Conservation (phyloP, 2,329 filamentous ascomycete species). For the Curvularia sp. region DNA sequence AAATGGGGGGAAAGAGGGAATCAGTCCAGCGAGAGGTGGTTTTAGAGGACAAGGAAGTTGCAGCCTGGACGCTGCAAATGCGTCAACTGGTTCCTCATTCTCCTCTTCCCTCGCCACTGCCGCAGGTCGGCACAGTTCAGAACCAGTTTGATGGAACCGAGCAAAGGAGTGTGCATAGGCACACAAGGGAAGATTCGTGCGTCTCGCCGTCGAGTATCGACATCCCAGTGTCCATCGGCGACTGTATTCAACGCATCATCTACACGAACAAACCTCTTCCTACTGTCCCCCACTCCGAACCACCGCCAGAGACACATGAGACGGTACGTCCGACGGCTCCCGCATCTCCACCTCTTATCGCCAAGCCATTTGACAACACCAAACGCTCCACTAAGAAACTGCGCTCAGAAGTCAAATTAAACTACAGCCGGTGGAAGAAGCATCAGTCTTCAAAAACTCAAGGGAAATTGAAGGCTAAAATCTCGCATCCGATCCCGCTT, state of each 20-base stretch:
- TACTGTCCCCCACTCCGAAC: slow-evolving; percentile 10
- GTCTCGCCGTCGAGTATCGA: slow-evolving; percentile 21
- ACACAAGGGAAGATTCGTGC: slow-evolving; percentile 6
- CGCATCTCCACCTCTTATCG: neutral
- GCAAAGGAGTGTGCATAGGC: neutral
- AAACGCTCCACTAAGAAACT: neutral
- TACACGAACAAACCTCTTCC: slow-evolving; percentile 28
- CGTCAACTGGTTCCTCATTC: neutral
- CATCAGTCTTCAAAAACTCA: slow-evolving; percentile 9
- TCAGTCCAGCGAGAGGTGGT: slow-evolving; percentile 3
- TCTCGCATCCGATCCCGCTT: slow-evolving; percentile 31
- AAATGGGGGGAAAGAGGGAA: neutral
- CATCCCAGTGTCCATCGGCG: slow-evolving; percentile 17
- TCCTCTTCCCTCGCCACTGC: neutral
- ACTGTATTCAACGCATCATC: slow-evolving; percentile 2
- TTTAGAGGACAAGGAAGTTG: neutral
- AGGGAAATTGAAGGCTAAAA: slow-evolving; percentile 29
- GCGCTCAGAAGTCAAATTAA: neutral
- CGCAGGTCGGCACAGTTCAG: neutral
- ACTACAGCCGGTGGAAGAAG: slow-evolving; percentile 14
- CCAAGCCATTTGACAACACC: neutral
- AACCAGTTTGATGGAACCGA: neutral
- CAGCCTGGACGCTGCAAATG: neutral
- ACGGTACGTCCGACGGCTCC: neutral
- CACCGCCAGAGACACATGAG: slow-evolving; percentile 3